Evolutionary conservation across 768 basidiomycete species (phyloP), one percentile per base, ranked within the genome.

Genomic region (Boletus subcaerulescens): DNA sequence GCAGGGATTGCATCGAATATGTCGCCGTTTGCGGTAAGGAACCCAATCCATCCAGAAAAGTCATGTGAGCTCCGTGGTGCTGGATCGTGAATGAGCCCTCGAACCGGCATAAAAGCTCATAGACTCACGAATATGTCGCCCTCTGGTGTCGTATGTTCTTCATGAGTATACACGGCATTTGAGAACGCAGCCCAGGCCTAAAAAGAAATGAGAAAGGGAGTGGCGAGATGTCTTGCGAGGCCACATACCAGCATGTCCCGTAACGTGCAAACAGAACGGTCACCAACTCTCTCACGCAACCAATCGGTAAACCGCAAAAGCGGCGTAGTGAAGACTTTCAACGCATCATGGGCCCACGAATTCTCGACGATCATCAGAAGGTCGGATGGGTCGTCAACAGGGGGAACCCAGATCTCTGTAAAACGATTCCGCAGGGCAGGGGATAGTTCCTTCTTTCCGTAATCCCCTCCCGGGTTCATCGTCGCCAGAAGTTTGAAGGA

Each of bases 391-490:
- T 84, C 78, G 53, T 90, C 84, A 31, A 98, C 81, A 17, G 85
- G 75, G 4, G 96, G 95, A 0, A 99, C 97, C 96, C 97, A 99
- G 32, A 99, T 96, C 70, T 99, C 97, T 4, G 97, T 99, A 73
- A 99, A 99, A 5, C 97, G 85, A 73, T 98, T 99, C 18, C 97
- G 85, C 38, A 99, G 76, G 0, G 97, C 97, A 32, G 95, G 96
- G 2, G 97, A 98, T 3, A 99, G 76, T 67, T 99, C 97, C 68
- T 98, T 99, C 77, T 99, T 99, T 22, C 97, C 97, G 63, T 95
- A 98, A 65, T 99, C 97, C 14, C 97, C 97, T 18, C 97, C 97
- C 0, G 97, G 97, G 68, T 99, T 99, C 97, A 99, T 99, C 3
- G 97, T 98, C 3, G 97, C 93, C 0, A 98, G 77, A 36, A 99